Percentiles rank a stretch among this genome's conserved stretches.
Conservation (phyloP, 495 filamentous ascomycete species). For the Parmelia sp. region DNA sequence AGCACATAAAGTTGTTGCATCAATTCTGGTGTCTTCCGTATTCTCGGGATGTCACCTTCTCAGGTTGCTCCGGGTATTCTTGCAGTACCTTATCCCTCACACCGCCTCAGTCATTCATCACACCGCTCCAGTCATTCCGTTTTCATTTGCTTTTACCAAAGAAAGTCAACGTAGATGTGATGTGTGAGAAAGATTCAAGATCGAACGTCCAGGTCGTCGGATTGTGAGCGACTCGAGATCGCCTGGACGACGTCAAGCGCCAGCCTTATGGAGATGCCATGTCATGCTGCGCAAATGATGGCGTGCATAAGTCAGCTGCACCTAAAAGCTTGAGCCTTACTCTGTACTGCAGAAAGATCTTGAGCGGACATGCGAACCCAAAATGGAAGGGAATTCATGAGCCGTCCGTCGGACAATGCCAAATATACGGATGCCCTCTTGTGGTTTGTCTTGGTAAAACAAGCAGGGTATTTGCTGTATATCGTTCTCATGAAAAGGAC, state of each 20-base stretch:
- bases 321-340: not conserved
- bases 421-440: not conserved
- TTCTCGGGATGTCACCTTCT: not conserved
- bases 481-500: not conserved
- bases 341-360: not conserved
- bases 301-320: slow-evolving; percentile 7
- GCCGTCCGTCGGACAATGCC: not conserved
- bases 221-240: not conserved
- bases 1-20: not conserved
- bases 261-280: slow-evolving; percentile 9
- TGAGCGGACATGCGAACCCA: not conserved
- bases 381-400: not conserved
- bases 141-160: not conserved
- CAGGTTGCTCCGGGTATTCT: not conserved
- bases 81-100: not conserved
- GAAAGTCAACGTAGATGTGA: not conserved
- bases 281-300: slow-evolving; percentile 5
- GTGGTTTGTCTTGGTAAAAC: not conserved
- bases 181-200: not conserved
- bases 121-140: not conserved
- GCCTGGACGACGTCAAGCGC: not conserved
- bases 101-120: not conserved
- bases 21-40: not conserved
- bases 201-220: not conserved
- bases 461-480: not conserved